These are phyloP conservation scores for Pelagomonas calceolata DNA, from an alignment of 108 stramenopile species.

Conservation along the genomic window DNA sequence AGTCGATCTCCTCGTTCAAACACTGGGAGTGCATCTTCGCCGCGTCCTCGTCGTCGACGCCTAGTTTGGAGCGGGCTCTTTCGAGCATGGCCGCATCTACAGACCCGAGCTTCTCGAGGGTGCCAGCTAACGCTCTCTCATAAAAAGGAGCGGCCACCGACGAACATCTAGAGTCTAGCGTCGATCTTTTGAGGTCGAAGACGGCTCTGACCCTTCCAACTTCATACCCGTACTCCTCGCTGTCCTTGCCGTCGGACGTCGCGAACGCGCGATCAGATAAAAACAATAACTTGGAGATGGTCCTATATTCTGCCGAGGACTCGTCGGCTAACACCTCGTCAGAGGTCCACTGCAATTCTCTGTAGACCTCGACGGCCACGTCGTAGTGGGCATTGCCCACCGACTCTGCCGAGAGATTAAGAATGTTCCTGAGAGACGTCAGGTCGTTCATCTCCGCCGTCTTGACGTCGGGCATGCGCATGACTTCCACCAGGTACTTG, in stretches of 20 bases:
- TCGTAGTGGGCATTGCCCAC: neutral
- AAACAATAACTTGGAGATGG: neutral
- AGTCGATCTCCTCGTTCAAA: neutral
- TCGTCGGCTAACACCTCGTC: neutral
- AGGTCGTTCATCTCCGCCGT: neutral
- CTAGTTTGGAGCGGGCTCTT: neutral
- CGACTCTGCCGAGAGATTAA: neutral
- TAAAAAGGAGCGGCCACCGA: neutral
- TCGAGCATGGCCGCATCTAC: neutral
- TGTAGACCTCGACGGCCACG: neutral
- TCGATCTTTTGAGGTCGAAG: neutral
- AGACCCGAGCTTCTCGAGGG: neutral
- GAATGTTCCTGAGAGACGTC: neutral
- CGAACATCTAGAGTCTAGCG: neutral
- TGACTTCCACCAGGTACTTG: neutral
- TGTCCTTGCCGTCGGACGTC: no score
- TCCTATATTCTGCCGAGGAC: neutral
- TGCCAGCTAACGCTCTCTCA: neutral
- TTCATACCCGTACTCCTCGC: neutral
- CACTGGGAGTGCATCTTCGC: neutral
- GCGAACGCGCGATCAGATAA: neutral
- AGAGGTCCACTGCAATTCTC: neutral
- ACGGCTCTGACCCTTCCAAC: neutral
- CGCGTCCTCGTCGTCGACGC: neutral
- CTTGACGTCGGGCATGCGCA: neutral